Evolutionary conservation across 306 rosid genomes (phyloP).

Genomic region (Crotalaria pallida): DNA sequence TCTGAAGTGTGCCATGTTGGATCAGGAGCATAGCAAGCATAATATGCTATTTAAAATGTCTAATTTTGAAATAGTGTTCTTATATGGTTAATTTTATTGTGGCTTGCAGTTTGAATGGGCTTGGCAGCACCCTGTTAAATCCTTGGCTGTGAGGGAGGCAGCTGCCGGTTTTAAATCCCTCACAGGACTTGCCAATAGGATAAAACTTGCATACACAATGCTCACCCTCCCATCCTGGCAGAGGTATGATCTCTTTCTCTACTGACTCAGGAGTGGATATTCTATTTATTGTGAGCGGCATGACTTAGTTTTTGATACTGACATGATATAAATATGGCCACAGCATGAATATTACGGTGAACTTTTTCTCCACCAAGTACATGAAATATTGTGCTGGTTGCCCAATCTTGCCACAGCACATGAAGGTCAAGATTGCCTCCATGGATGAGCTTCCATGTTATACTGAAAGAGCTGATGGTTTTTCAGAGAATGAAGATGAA

Average conservation of each 20-base stretch:
- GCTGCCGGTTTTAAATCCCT: slow-evolving; percentile 80
- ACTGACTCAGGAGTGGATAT: not conserved
- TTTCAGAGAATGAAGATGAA: slow-evolving; percentile 52
- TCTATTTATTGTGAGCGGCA: not conserved
- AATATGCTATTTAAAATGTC: not conserved
- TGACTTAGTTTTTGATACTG: slow-evolving; percentile 10
- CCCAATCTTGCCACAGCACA: slow-evolving; percentile 64
- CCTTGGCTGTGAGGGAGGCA: slow-evolving; percentile 84
- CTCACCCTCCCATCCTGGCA: slow-evolving; percentile 87
- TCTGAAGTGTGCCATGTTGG: not conserved
- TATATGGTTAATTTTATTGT: slow-evolving; percentile 10
- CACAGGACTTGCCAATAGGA: slow-evolving; percentile 75
- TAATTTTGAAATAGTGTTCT: not conserved
- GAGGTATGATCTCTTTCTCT: slow-evolving; percentile 38
- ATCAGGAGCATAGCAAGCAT: not conserved
- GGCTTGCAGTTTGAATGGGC: slow-evolving; percentile 97
- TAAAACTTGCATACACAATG: slow-evolving; percentile 95
- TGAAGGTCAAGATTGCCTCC: slow-evolving; percentile 55
- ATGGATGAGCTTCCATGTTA: slow-evolving; percentile 88
- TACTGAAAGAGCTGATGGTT: slow-evolving; percentile 31
- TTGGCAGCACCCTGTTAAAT: slow-evolving; percentile 93
- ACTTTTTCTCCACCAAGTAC: slow-evolving; percentile 81
- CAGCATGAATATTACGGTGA: slow-evolving; percentile 78
- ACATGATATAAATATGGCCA: slow-evolving; percentile 22
- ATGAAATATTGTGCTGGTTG: slow-evolving; percentile 69